A percentile compares a stretch with the other conserved stretches of the same genome.
Conservation (phyloP, 331 rosid genomes). For the Dryas integrifolia region DNA sequence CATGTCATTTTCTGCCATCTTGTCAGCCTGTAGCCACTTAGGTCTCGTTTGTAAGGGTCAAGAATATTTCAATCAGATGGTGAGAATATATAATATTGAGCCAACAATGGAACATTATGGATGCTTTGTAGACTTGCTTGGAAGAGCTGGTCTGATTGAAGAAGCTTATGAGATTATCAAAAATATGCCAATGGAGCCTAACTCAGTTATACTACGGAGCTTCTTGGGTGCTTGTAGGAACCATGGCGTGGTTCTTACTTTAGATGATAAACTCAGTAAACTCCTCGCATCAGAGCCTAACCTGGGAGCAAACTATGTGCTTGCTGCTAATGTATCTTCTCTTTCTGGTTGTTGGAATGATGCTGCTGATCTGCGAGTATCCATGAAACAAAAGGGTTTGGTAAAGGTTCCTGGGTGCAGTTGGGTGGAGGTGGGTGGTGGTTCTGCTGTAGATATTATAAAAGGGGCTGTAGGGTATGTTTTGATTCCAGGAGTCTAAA, state of each 20-base stretch:
- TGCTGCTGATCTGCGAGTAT: conserved; percentile 49
- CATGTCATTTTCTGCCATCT: conserved; percentile 47
- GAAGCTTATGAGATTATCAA: conserved; percentile 51
- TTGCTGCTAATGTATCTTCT: conserved; percentile 47
- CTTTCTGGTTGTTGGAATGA: conserved; percentile 46
- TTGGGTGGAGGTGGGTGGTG: conserved; percentile 53
- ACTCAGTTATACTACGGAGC: conserved; percentile 51
- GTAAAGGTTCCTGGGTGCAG: conserved; percentile 57
- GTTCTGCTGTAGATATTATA: not conserved
- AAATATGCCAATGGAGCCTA: conserved; percentile 56
- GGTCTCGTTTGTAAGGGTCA: conserved; percentile 53
- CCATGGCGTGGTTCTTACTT: conserved; percentile 36
- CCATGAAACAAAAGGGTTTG: conserved; percentile 57
- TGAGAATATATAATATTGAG: conserved; percentile 39
- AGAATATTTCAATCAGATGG: conserved; percentile 53
- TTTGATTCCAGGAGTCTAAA: not conserved
- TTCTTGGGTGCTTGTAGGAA: conserved; percentile 57
- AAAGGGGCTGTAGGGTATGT: not conserved
- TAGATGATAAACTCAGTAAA: conserved; percentile 35
- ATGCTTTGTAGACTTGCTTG: conserved; percentile 64
- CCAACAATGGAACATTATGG: conserved; percentile 65
- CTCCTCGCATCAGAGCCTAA: conserved; percentile 50
- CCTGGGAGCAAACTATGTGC: conserved; percentile 56
- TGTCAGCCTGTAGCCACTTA: conserved; percentile 71
- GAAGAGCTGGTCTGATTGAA: conserved; percentile 57